Evolutionary conservation across 306 rosid genomes (phyloP).

Genomic region (Oemleria cerasiformis): DNA sequence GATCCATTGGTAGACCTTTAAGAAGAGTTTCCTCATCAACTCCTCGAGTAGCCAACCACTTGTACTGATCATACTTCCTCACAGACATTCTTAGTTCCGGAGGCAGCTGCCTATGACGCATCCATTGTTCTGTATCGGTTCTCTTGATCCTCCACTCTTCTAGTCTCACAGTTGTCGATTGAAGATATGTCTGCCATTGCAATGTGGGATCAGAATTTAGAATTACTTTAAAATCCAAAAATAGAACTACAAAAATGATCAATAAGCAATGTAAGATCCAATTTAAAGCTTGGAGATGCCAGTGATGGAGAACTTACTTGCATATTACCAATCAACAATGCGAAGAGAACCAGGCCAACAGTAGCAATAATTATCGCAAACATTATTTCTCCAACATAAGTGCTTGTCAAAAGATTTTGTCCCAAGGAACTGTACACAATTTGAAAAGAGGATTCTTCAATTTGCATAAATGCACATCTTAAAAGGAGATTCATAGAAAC

Average conservation of each 20-base stretch:
- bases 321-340: slow-evolving; percentile 89
- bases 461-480: neutral
- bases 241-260: neutral
- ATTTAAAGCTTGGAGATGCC: neutral
- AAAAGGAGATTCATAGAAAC: neutral
- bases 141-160: slow-evolving; percentile 96
- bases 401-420: slow-evolving; percentile 83
- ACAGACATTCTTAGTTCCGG: slow-evolving; percentile 60
- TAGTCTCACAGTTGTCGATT: slow-evolving; percentile 73
- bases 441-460: neutral
- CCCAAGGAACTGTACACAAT: slow-evolving; percentile 75
- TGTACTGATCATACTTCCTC: slow-evolving; percentile 77
- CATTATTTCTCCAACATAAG: slow-evolving; percentile 77
- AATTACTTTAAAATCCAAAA: neutral
- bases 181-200: slow-evolving; percentile 70
- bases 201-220: slow-evolving; percentile 8
- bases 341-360: slow-evolving; percentile 87
- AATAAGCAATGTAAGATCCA: neutral
- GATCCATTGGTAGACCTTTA: slow-evolving; percentile 72
- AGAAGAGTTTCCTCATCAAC: slow-evolving; percentile 86
- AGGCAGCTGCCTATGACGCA: slow-evolving; percentile 92
- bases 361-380: slow-evolving; percentile 78
- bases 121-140: slow-evolving; percentile 95
- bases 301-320: slow-evolving; percentile 50
- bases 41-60: slow-evolving; percentile 93